A percentile compares a stretch with the other conserved stretches of the same genome.
Conservation (phyloP, 768 basidiomycete species). For the Tephrocybe sp. region DNA sequence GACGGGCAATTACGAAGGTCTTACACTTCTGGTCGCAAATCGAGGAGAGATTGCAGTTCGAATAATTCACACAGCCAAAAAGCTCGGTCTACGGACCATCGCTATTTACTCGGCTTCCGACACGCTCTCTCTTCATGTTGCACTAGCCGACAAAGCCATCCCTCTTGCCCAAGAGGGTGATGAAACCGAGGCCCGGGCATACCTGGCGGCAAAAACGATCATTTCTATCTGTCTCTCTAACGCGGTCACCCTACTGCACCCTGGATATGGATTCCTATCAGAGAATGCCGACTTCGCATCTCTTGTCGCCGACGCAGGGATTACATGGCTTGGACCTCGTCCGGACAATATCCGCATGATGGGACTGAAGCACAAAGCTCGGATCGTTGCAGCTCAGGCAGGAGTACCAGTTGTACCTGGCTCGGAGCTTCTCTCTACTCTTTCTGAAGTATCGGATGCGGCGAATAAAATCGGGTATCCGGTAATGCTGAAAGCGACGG, state of each 20-base stretch:
- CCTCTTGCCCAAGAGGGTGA: conserved; percentile 26
- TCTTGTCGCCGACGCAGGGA: conserved; percentile 43
- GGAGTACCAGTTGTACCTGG: conserved; percentile 60
- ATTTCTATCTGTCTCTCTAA: conserved; percentile 40
- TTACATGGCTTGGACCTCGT: conserved; percentile 59
- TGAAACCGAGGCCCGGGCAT: conserved; percentile 42
- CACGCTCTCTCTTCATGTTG: conserved; percentile 56
- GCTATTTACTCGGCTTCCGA: conserved; percentile 62
- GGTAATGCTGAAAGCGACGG: conserved; percentile 66
- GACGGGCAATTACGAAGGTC: conserved; percentile 20
- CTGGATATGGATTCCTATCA: conserved; percentile 66
- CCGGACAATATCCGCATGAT: conserved; percentile 50
- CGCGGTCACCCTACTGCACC: conserved; percentile 54
- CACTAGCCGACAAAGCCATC: conserved; percentile 50
- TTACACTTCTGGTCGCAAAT: conserved; percentile 66
- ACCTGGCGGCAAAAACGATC: conserved; percentile 39
- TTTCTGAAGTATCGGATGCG: conserved; percentile 39
- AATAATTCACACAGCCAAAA: conserved; percentile 55
- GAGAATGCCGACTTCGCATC: conserved; percentile 61
- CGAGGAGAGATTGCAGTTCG: conserved; percentile 74
- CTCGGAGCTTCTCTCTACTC: conserved; percentile 42
- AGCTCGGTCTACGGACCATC: conserved; percentile 52
- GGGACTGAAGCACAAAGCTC: conserved; percentile 65
- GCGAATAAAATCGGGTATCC: conserved; percentile 53
- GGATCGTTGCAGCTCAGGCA: conserved; percentile 42